phyloP scores from a whole-genome alignment of 2,329 filamentous ascomycete species.

The Colletotrichum tropicale region DNA sequence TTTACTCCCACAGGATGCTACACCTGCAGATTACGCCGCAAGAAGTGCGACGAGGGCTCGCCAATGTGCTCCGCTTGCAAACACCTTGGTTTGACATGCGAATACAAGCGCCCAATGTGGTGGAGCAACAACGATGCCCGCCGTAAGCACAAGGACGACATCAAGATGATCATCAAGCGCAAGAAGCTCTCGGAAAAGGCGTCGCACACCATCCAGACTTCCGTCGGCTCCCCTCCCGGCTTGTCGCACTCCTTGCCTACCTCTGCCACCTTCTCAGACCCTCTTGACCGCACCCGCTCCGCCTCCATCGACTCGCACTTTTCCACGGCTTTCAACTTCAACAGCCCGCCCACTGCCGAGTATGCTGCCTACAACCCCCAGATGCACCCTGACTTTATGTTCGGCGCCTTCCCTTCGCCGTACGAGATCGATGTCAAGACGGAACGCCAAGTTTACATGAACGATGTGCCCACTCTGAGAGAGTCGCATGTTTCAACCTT shows the following conservation, averaged over 20 bases:
- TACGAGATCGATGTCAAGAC: constrained; percentile 98
- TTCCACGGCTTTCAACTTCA: constrained; percentile 76
- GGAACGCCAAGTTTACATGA: constrained; percentile 90
- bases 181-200: constrained; percentile 94
- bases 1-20: constrained; percentile 60
- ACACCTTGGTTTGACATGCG: constrained; percentile 82
- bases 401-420: constrained; percentile 65
- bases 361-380: constrained; percentile 67
- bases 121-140: constrained; percentile 94
- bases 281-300: constrained; percentile 73
- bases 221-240: constrained; percentile 73
- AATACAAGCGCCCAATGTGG: constrained; percentile 97
- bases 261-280: constrained; percentile 79
- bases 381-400: constrained; percentile 67
- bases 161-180: constrained; percentile 97
- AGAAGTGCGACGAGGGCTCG: constrained; percentile 72
- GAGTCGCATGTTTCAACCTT: constrained; percentile 93
- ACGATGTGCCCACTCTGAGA: constrained; percentile 82
- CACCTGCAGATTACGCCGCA: constrained; percentile 69
- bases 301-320: constrained; percentile 83
- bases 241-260: constrained; percentile 83
- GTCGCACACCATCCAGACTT: constrained; percentile 59
- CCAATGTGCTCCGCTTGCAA: constrained; percentile 70
- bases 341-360: constrained; percentile 60
- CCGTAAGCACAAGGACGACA: constrained; percentile 86